Percentiles rank a stretch among this genome's conserved stretches.
Conservation (phyloP, 2,329 filamentous ascomycete species). For the Ceratocystis cubensis region DNA sequence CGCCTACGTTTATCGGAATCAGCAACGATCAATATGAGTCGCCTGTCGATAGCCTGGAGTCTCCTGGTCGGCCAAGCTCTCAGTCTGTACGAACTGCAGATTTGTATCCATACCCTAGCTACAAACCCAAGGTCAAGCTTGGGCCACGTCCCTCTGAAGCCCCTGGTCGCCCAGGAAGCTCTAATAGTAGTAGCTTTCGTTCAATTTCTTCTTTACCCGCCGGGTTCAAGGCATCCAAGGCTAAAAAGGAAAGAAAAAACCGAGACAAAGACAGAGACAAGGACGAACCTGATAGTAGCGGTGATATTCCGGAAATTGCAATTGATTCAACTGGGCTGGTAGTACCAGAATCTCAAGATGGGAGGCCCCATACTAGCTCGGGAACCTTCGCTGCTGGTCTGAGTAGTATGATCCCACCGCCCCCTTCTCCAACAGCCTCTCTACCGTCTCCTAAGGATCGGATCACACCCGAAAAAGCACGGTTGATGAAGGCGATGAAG, state of each 20-base stretch:
- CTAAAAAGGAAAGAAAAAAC: slow-evolving; percentile 20
- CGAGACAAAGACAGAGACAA: slow-evolving; percentile 24
- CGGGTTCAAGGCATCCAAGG: slow-evolving; percentile 52
- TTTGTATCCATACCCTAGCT: slow-evolving; percentile 39
- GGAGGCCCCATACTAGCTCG: slow-evolving; percentile 28
- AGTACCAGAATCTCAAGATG: slow-evolving; percentile 25
- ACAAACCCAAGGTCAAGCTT: slow-evolving; percentile 75
- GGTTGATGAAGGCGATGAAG: slow-evolving; percentile 89
- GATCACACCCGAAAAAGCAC: slow-evolving; percentile 78
- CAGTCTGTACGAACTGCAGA: slow-evolving; percentile 40
- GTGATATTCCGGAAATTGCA: slow-evolving; percentile 29
- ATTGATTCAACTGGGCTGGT: slow-evolving; percentile 27
- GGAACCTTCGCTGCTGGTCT: slow-evolving; percentile 20
- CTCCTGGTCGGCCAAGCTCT: slow-evolving; percentile 35
- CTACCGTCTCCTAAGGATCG: slow-evolving; percentile 31
- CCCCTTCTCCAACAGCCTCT: slow-evolving; percentile 19
- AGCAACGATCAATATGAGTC: slow-evolving; percentile 33
- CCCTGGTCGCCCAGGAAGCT: slow-evolving; percentile 47
- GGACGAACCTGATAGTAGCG: slow-evolving; percentile 24
- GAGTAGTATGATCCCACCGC: slow-evolving; percentile 15
- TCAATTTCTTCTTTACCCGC: slow-evolving; percentile 70
- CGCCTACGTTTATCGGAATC: slow-evolving; percentile 40
- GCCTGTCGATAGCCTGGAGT: slow-evolving; percentile 33
- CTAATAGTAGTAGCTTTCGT: slow-evolving; percentile 47
- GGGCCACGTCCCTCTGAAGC: slow-evolving; percentile 72